phyloP scores from a whole-genome alignment of 441 rosid species.

The Erysimum cheiri region DNA sequence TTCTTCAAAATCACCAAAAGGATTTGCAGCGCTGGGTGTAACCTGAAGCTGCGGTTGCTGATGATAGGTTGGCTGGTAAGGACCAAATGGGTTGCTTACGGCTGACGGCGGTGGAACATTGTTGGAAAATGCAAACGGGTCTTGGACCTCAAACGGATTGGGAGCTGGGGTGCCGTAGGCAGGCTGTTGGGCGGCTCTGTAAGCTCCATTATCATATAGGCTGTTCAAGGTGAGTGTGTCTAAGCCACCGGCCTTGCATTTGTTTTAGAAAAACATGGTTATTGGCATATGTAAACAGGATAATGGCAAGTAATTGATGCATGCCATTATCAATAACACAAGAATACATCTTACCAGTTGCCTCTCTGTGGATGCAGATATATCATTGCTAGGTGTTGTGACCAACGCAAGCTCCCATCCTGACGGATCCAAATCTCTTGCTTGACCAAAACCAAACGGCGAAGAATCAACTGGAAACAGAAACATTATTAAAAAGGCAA shows the following conservation, averaged over 20 bases:
- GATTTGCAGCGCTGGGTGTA: conserved; percentile 46
- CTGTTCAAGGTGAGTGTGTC: conserved; percentile 87
- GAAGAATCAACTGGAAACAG: conserved; percentile 33
- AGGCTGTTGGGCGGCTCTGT: conserved; percentile 76
- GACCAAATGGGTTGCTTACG: conserved; percentile 69
- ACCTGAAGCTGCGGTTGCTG: conserved; percentile 51
- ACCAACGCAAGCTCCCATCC: conserved; percentile 99
- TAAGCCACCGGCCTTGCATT: conserved; percentile 84
- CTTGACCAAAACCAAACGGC: conserved; percentile 51
- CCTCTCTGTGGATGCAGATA: conserved; percentile 76
- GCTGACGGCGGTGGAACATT: conserved; percentile 52
- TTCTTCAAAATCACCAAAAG: conserved; percentile 51
- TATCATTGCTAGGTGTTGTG: conserved; percentile 70
- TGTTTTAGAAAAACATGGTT: conserved; percentile 8
- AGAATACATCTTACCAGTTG: conserved; percentile 68
- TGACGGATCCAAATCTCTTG: conserved; percentile 67
- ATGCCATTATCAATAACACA: conserved; percentile 20
- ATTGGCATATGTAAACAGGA: neutral
- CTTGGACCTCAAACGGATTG: conserved; percentile 84
- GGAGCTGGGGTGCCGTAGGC: conserved; percentile 71
- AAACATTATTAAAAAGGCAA: conserved; percentile 24
- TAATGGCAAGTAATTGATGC: conserved; percentile 9
- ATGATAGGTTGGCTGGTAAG: conserved; percentile 63
- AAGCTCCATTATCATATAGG: conserved; percentile 73
- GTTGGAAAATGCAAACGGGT: conserved; percentile 66